Evolutionary conservation across 176 grass and related monocot species (phyloP), one percentile per base, ranked within the genome.

Genomic region (Dendrocalamus sinicus): DNA sequence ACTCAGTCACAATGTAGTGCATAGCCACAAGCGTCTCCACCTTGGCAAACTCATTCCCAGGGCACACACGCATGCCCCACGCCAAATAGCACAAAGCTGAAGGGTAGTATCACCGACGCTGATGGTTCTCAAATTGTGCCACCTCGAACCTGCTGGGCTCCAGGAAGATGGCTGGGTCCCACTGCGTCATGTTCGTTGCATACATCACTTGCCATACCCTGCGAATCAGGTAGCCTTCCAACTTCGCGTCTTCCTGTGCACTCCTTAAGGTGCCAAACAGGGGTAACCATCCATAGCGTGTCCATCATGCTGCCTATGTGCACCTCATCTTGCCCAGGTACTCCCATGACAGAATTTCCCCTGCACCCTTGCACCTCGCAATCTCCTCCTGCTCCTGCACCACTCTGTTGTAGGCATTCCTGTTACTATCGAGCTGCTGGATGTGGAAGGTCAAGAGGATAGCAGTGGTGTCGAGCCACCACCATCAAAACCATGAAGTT

Each of bases 141-240:
- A 70, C 77, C 35, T 86, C 83, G 59, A 90, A 86, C 71, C 80
- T 90, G 12, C 73, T 26, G 32, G 88, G 83, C 13, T 85, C 77
- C 13, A 75, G 48, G 50, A 89, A 89, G 77, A 89, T 70, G 17
- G 44, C 57, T 22, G 68, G 50, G 22, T 89, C 76, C 76, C 53
- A 68, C 1, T 89, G 82, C n/a, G 88, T 78, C 55, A 78, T 26
- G 55, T 23, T 61, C 37, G 3, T 35, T 50, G 78, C 72, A 28
- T 14, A 63, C 30, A 77, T 17, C 75, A 86, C 72, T 67, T 86
- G 83, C 88, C 88, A 86, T 9, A 72, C 88, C 37, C 77, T 76
- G 12, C 72, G 83, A 65, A 86, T 86, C 13, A 82, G 78, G 44
- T 83, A 77, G 8, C 83, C 83, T 3, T 76, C 72, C 13, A 72